A percentile compares a stretch with the other conserved stretches of the same genome.
Conservation (phyloP, 192 early-diverging fungal genomes). For the Spizellomyces punctatus region DNA sequence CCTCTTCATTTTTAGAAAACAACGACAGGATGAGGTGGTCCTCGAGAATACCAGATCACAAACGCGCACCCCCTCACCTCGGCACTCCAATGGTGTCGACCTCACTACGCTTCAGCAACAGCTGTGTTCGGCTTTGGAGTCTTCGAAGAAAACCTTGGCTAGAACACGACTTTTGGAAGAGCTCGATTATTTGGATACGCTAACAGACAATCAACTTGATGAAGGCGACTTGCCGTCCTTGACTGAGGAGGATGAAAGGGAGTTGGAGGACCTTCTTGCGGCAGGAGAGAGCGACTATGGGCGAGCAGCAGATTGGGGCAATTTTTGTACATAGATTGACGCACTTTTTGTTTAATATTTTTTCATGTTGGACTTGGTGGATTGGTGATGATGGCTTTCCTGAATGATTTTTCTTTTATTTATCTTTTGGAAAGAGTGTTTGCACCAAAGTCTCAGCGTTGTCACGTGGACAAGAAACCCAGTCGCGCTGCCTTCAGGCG, state of each 20-base stretch:
- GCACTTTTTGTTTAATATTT: too few relatives aligned
- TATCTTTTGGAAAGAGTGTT: too few relatives aligned
- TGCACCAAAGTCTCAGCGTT: too few relatives aligned
- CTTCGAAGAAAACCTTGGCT: neutral
- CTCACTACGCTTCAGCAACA: neutral
- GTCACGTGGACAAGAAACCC: too few relatives aligned
- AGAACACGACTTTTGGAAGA: neutral
- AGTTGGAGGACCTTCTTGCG: constrained; percentile 1
- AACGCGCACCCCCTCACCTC: neutral
- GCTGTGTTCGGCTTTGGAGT: neutral
- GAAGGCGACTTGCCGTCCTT: neutral
- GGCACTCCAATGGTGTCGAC: neutral
- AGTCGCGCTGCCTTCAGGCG: too few relatives aligned
- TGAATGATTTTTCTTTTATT: too few relatives aligned
- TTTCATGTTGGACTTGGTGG: too few relatives aligned
- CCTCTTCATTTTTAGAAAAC: too few relatives aligned
- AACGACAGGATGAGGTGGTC: too few relatives aligned
- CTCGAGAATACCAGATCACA: neutral
- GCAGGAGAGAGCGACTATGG: neutral
- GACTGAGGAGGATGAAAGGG: constrained; percentile 8
- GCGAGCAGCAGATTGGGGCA: too few relatives aligned
- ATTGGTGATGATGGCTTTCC: too few relatives aligned
- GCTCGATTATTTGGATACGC: neutral
- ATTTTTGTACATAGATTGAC: too few relatives aligned
- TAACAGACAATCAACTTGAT: neutral